These are phyloP conservation scores for Erodium moschatum DNA, from an alignment of 441 rosid species.

Conservation along the genomic window DNA sequence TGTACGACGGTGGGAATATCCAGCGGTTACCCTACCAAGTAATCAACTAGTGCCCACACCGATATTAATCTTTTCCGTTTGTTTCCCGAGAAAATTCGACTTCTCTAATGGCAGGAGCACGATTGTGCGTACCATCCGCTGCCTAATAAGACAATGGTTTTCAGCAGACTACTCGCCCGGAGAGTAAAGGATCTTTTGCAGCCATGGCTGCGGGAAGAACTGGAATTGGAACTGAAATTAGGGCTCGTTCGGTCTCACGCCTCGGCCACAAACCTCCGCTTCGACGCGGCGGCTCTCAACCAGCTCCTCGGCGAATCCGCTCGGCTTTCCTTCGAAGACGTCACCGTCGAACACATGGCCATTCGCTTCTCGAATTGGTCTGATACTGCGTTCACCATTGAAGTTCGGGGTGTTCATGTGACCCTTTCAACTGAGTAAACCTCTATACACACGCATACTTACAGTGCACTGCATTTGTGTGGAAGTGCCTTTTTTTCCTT, in stretches of 20 bases:
- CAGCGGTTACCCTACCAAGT: neutral
- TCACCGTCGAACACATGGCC: slow-evolving; percentile 40
- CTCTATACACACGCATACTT: neutral
- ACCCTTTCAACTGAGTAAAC: slow-evolving; percentile 47
- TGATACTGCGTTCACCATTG: slow-evolving; percentile 45
- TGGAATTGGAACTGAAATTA: slow-evolving; percentile 50
- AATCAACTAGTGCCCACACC: neutral
- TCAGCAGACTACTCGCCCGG: slow-evolving; percentile 40
- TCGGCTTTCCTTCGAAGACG: slow-evolving; percentile 36
- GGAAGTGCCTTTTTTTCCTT: neutral
- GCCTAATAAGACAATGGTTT: slow-evolving; percentile 30
- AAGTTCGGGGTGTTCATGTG: slow-evolving; percentile 53
- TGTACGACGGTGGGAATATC: too few relatives aligned
- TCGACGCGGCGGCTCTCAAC: slow-evolving; percentile 47
- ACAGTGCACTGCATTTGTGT: neutral
- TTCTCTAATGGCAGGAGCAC: slow-evolving; percentile 22
- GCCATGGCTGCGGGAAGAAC: slow-evolving; percentile 60
- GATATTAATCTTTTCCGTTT: neutral
- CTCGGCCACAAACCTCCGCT: slow-evolving; percentile 36
- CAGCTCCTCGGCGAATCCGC: slow-evolving; percentile 34
- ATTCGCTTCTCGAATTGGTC: slow-evolving; percentile 70
- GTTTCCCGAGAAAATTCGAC: slow-evolving; percentile 17
- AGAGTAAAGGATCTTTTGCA: slow-evolving; percentile 47
- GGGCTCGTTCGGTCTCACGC: slow-evolving; percentile 48
- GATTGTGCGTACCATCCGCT: slow-evolving; percentile 14